Evolutionary conservation across 2,329 filamentous ascomycete genomes (phyloP).

Genomic region (Sporothrix mexicana): DNA sequence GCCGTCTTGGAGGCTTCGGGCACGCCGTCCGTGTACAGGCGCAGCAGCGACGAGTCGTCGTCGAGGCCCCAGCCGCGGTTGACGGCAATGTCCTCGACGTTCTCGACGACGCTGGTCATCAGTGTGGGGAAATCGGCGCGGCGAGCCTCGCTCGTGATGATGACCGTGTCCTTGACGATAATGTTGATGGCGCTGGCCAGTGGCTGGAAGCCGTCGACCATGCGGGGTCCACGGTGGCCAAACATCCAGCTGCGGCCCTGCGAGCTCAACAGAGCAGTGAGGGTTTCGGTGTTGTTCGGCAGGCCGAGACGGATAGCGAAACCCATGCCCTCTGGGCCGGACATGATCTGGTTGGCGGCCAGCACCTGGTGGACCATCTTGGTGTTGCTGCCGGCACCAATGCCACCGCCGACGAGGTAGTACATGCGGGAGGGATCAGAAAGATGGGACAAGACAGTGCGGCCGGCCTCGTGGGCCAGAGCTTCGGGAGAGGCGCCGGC

Average conservation of each 20-base stretch:
- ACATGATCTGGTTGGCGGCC: conserved; percentile 67
- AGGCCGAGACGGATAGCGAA: conserved; percentile 63
- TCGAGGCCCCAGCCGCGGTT: conserved; percentile 59
- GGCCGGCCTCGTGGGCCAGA: conserved; percentile 64
- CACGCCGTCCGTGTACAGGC: conserved; percentile 50
- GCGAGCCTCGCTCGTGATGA: conserved; percentile 70
- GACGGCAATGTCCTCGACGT: conserved; percentile 66
- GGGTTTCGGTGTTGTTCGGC: conserved; percentile 50
- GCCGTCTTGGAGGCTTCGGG: conserved; percentile 34
- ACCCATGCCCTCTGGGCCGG: conserved; percentile 64
- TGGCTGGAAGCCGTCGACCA: conserved; percentile 59
- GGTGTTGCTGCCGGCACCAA: conserved; percentile 66
- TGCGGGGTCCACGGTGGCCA: conserved; percentile 62
- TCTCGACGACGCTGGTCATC: conserved; percentile 67
- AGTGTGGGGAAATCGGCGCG: conserved; percentile 63
- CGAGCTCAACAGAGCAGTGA: conserved; percentile 52
- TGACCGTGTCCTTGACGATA: conserved; percentile 66
- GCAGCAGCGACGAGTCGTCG: conserved; percentile 53
- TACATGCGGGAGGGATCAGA: conserved; percentile 67
- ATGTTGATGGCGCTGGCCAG: conserved; percentile 65
- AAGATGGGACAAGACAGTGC: conserved; percentile 66
- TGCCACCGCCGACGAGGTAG: conserved; percentile 60
- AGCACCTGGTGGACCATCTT: conserved; percentile 70
- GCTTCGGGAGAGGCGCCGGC: conserved; percentile 65
- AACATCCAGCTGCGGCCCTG: conserved; percentile 67